phyloP scores from a whole-genome alignment of 176 grass and related monocot genomes.

The Ananas comosus region DNA sequence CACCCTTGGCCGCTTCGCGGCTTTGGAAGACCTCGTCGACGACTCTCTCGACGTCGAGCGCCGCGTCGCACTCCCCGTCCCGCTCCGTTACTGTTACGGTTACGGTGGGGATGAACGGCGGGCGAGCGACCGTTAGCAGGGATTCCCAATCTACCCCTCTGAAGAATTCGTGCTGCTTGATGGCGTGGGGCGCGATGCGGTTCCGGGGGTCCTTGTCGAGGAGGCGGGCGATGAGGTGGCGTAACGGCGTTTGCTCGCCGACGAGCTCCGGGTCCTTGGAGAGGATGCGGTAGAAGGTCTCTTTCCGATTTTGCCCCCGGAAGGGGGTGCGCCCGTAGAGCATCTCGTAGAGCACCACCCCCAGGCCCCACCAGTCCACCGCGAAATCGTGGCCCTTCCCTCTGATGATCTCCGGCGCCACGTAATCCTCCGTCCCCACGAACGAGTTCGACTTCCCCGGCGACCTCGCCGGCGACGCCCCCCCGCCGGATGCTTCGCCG shows the following conservation, averaged over 20 bases:
- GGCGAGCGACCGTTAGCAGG: conserved; percentile 57
- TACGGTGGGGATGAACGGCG: conserved; percentile 58
- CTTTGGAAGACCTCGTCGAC: conserved; percentile 55
- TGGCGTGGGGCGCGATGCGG: conserved; percentile 42
- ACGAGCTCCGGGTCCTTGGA: conserved; percentile 73
- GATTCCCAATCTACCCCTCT: conserved; percentile 62
- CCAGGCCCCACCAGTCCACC: conserved; percentile 92
- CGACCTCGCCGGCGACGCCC: conserved; percentile 11
- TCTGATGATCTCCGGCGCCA: conserved; percentile 90
- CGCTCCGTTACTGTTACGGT: background rate
- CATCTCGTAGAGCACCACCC: conserved; percentile 95
- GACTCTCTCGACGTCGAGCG: conserved; percentile 76
- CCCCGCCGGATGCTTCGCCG: conserved; percentile 14
- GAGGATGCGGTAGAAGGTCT: conserved; percentile 94
- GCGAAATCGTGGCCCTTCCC: conserved; percentile 85
- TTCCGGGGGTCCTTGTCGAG: conserved; percentile 86
- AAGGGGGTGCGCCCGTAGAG: conserved; percentile 93
- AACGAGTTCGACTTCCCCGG: conserved; percentile 84
- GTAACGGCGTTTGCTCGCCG: conserved; percentile 69
- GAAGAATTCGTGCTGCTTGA: conserved; percentile 87
- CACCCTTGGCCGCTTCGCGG: background rate
- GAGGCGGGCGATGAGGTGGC: conserved; percentile 60
- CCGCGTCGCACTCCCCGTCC: conserved; percentile 1
- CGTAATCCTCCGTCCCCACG: conserved; percentile 98
- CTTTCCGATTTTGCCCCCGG: conserved; percentile 85